Conservation (phyloP, 108 stramenopile genomes). For the Aurantiochytrium sp. region DNA sequence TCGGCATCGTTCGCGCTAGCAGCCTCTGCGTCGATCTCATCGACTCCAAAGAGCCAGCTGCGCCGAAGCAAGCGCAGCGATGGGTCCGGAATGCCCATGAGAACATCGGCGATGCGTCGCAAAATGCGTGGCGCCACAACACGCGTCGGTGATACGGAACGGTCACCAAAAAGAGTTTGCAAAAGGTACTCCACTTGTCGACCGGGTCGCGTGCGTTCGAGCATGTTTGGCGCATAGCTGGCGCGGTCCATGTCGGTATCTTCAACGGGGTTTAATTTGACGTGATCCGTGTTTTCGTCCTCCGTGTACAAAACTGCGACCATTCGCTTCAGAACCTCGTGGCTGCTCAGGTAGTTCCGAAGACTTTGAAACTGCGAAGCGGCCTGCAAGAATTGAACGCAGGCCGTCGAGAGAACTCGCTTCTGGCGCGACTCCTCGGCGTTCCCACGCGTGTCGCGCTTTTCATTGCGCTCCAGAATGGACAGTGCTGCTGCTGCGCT, state of each 20-base stretch:
- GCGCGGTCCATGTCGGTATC: background rate
- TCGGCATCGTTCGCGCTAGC: background rate
- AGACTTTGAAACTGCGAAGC: background rate
- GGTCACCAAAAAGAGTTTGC: background rate
- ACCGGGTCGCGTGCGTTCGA: background rate
- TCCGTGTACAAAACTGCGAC: background rate
- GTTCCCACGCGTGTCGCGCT: background rate
- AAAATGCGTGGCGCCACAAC: background rate
- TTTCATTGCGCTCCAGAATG: background rate
- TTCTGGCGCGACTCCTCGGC: background rate
- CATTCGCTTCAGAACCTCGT: slow-evolving; percentile 1
- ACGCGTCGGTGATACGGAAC: background rate
- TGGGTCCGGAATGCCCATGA: background rate
- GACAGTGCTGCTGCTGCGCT: background rate
- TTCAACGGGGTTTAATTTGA: background rate
- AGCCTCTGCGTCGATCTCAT: background rate
- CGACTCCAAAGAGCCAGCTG: background rate
- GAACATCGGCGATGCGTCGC: background rate
- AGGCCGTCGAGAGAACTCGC: background rate
- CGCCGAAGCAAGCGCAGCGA: background rate
- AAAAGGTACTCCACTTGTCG: slow-evolving; percentile 11
- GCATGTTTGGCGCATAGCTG: background rate
- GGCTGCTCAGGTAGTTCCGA: background rate
- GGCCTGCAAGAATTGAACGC: background rate
- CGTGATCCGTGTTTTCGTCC: background rate